These are phyloP conservation scores for Miscanthus lutarioriparius DNA, from an alignment of 176 grass and related monocot species.

Conservation along the genomic window DNA sequence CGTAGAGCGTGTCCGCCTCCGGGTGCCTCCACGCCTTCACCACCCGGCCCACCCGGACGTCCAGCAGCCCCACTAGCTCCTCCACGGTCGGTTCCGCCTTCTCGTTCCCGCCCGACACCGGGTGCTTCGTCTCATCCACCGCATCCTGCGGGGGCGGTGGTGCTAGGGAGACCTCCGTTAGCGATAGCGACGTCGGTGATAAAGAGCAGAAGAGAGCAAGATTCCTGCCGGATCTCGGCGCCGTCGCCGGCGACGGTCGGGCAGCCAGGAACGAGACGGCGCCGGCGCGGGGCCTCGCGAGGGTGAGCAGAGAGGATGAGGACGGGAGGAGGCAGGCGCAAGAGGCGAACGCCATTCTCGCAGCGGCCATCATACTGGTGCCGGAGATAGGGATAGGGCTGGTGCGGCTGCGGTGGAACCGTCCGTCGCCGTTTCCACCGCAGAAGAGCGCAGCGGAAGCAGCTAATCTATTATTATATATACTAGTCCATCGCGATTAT, in stretches of 20 bases:
- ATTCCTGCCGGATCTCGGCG: constrained; percentile 28
- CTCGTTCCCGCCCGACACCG: neutral
- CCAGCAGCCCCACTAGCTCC: constrained; percentile 60
- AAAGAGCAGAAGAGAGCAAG: constrained; percentile 36
- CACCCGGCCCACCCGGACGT: constrained; percentile 79
- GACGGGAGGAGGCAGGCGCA: constrained; percentile 4
- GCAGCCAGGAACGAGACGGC: constrained; percentile 28
- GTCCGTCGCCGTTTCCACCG: too few relatives aligned
- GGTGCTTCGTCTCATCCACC: constrained; percentile 14
- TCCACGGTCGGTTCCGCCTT: constrained; percentile 23
- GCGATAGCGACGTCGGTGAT: neutral
- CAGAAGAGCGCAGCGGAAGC: too few relatives aligned
- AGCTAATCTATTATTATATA: too few relatives aligned
- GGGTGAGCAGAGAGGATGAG: constrained; percentile 3
- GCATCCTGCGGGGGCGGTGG: neutral
- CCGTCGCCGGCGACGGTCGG: neutral
- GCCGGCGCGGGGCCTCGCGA: constrained; percentile 10
- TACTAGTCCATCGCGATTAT: too few relatives aligned
- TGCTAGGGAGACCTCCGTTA: neutral
- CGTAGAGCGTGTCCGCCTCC: constrained; percentile 82
- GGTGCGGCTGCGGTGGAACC: neutral
- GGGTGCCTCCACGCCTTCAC: constrained; percentile 86
- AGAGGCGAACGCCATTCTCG: constrained; percentile 40
- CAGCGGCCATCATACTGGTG: constrained; percentile 12
- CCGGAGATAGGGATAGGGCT: neutral